Percentiles rank a stretch among this genome's conserved stretches.
Evolutionary conservation across 2,329 filamentous ascomycete species (phyloP).

Genomic region (Sordariomycetes sp.): DNA sequence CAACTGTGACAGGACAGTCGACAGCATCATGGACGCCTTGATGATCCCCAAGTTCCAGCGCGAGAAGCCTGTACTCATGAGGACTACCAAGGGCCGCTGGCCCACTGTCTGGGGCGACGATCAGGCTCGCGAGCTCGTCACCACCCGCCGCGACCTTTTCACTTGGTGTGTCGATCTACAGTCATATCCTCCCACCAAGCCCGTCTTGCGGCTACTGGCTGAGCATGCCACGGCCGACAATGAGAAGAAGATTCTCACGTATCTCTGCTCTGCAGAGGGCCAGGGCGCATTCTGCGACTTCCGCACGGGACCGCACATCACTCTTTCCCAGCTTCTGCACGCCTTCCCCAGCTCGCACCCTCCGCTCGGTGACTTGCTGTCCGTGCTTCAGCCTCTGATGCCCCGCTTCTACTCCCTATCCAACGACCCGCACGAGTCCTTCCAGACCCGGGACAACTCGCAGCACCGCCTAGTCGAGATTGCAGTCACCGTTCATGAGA

Average conservation of each 20-base stretch:
- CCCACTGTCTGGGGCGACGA: constrained; percentile 98
- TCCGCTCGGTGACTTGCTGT: constrained; percentile 72
- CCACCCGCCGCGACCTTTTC: constrained; percentile 82
- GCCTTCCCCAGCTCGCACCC: constrained; percentile 91
- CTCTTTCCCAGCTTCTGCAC: constrained; percentile 73
- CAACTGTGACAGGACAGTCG: constrained; percentile 68
- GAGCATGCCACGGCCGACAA: constrained; percentile 72
- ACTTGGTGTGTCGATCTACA: constrained; percentile 95
- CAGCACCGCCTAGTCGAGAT: constrained; percentile 82
- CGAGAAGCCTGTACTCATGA: constrained; percentile 72
- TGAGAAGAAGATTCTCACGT: constrained; percentile 83
- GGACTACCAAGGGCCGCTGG: constrained; percentile 78
- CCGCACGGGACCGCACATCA: constrained; percentile 79
- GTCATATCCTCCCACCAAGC: constrained; percentile 85
- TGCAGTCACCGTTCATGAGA: constrained; percentile 92
- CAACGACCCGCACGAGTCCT: constrained; percentile 81
- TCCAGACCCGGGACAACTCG: constrained; percentile 57
- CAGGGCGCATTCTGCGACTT: constrained; percentile 92
- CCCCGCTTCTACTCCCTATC: constrained; percentile 97
- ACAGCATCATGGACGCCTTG: constrained; percentile 75
- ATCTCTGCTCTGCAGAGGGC: constrained; percentile 80
- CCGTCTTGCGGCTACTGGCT: constrained; percentile 72
- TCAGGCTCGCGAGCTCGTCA: constrained; percentile 72
- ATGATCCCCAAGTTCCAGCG: constrained; percentile 73
- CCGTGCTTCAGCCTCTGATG: constrained; percentile 80